A percentile compares a stretch with the other conserved stretches of the same genome.
Evolutionary conservation across 2,329 filamentous ascomycete species (phyloP).

Genomic region (Penicillium sp.): DNA sequence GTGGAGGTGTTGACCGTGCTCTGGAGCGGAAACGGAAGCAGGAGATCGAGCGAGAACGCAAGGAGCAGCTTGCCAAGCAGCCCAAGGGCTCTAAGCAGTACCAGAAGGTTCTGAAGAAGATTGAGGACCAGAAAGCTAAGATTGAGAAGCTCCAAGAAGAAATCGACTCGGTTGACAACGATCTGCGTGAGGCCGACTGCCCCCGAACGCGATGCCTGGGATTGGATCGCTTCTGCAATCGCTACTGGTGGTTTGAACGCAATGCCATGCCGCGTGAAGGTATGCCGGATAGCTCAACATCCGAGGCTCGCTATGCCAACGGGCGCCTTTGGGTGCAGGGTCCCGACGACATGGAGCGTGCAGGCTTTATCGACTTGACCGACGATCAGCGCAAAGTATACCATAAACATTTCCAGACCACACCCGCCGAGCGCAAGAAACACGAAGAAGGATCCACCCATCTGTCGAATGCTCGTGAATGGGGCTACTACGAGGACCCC

Average conservation of each 20-base stretch:
- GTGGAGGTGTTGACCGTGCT: conserved; percentile 69
- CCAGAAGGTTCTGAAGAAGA: conserved; percentile 83
- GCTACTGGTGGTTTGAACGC: conserved; percentile 98
- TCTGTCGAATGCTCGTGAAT: conserved; percentile 76
- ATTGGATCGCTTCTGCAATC: conserved; percentile 96
- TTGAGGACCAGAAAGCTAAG: conserved; percentile 80
- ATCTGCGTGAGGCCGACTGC: conserved; percentile 91
- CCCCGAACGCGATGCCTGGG: conserved; percentile 87
- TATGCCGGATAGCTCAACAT: conserved; percentile 84
- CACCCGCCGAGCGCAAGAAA: conserved; percentile 81
- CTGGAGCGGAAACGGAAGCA: conserved; percentile 78
- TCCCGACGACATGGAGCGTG: conserved; percentile 82
- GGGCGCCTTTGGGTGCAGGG: conserved; percentile 96
- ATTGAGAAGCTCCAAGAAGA: conserved; percentile 83
- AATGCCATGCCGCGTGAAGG: conserved; percentile 97
- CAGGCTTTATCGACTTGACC: conserved; percentile 81
- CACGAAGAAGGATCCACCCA: conserved; percentile 82
- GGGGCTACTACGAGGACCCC: conserved; percentile 88
- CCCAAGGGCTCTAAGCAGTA: conserved; percentile 87
- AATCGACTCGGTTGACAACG: conserved; percentile 84
- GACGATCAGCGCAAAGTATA: conserved; percentile 76
- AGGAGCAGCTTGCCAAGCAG: conserved; percentile 66
- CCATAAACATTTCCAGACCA: conserved; percentile 75
- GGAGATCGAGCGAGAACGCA: conserved; percentile 71
- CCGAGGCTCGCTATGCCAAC: conserved; percentile 86